A percentile compares a stretch with the other conserved stretches of the same genome.
Evolutionary conservation across 306 rosid genomes (phyloP).

Genomic region (Vigna nakashimae): DNA sequence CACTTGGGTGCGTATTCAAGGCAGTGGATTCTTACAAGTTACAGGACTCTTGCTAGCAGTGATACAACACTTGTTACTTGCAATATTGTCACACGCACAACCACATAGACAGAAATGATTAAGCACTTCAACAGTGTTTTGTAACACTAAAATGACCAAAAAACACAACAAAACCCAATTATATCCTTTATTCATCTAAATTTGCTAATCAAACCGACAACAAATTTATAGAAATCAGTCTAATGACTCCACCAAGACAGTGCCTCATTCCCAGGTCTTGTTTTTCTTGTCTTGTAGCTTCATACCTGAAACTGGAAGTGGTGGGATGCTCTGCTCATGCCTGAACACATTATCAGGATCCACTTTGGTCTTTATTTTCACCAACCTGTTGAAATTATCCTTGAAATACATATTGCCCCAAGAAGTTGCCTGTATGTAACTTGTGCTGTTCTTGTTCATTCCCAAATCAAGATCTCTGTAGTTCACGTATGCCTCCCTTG

Average conservation of each 20-base stretch:
- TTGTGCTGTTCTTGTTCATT: slow-evolving; percentile 61
- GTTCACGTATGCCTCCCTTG: slow-evolving; percentile 85
- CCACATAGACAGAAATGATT: background rate
- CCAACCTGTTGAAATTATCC: slow-evolving; percentile 69
- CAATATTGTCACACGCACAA: slow-evolving; percentile 19
- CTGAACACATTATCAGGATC: slow-evolving; percentile 90
- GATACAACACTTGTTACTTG: background rate
- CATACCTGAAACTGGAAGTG: slow-evolving; percentile 53
- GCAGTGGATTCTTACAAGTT: no score
- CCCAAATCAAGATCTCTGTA: slow-evolving; percentile 92
- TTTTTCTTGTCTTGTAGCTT: slow-evolving; percentile 23
- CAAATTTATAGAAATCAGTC: slow-evolving; percentile 30
- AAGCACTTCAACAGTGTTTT: slow-evolving; percentile 14
- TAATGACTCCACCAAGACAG: background rate
- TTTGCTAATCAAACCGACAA: slow-evolving; percentile 24
- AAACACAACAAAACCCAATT: slow-evolving; percentile 21
- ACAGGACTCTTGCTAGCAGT: background rate
- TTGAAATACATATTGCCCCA: slow-evolving; percentile 88
- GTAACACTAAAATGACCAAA: slow-evolving; percentile 36
- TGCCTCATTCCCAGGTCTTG: slow-evolving; percentile 41
- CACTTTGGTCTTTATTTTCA: slow-evolving; percentile 65
- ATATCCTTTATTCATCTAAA: slow-evolving; percentile 39
- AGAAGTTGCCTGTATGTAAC: slow-evolving; percentile 55
- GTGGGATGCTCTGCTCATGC: slow-evolving; percentile 92
- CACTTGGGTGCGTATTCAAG: no score